These are phyloP conservation scores for Salix arbutifolia DNA, from an alignment of 345 rosid species.

Conservation along the genomic window DNA sequence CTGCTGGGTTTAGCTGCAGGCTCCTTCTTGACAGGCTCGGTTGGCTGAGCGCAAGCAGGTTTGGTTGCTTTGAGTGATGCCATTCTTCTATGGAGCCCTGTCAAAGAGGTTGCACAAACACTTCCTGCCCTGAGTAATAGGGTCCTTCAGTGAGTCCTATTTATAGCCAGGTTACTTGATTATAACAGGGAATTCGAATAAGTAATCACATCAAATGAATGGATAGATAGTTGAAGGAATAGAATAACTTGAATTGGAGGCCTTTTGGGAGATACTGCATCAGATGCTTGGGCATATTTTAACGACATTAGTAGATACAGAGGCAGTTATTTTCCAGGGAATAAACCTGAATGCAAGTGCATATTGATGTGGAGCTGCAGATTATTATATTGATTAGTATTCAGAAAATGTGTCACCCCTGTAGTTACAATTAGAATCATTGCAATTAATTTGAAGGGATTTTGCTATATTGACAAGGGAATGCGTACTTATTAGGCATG, in stretches of 20 bases:
- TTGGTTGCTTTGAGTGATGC: conserved; percentile 54
- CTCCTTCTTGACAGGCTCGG: conserved; percentile 38
- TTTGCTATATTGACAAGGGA: not conserved
- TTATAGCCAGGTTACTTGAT: not conserved
- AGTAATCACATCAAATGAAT: conserved; percentile 5
- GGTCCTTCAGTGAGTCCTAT: not conserved
- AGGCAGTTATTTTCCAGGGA: not conserved
- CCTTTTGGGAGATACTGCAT: conserved; percentile 14
- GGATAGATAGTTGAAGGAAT: conserved; percentile 16
- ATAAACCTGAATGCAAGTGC: not conserved
- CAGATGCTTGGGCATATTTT: conserved; percentile 33
- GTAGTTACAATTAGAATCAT: not conserved
- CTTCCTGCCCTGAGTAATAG: not conserved
- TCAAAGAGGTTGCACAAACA: not conserved
- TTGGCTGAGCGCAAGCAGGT: conserved; percentile 31
- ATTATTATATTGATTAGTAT: not conserved
- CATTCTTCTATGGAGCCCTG: conserved; percentile 20
- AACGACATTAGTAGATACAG: conserved; percentile 13
- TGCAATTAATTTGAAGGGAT: not conserved
- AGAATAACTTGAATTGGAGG: conserved; percentile 18
- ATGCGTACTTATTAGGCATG: not conserved
- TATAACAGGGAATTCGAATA: conserved; percentile 17
- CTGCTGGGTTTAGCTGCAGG: conserved; percentile 9
- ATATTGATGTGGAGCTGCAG: not conserved
- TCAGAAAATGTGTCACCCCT: not conserved